phyloP scores from a whole-genome alignment of 805 yeast species.

The Brettanomyces custersianus region DNA sequence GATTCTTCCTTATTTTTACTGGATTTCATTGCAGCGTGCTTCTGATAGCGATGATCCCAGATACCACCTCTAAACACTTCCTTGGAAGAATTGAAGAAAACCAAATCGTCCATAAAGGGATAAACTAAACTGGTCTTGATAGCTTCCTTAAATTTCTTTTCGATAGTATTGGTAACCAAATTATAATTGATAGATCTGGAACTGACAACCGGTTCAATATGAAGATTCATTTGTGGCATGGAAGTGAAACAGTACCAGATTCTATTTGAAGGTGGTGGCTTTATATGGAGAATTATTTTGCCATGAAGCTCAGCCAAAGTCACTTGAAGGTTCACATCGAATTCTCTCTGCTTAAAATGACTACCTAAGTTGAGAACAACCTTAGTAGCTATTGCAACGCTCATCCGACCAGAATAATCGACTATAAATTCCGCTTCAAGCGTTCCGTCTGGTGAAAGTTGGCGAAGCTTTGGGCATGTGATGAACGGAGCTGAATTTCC shows the following conservation, averaged over 20 bases:
- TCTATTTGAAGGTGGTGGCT: constrained; percentile 87
- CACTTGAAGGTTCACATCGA: constrained; percentile 63
- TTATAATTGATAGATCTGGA: constrained; percentile 72
- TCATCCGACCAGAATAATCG: constrained; percentile 66
- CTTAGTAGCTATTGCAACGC: constrained; percentile 73
- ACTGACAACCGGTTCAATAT: constrained; percentile 86
- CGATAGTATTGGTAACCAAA: constrained; percentile 72
- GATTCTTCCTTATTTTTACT: neutral
- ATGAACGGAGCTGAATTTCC: constrained; percentile 79
- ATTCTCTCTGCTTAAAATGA: constrained; percentile 62
- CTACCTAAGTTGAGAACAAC: constrained; percentile 68
- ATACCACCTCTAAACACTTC: constrained; percentile 89
- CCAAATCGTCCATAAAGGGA: constrained; percentile 86
- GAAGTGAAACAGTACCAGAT: constrained; percentile 83
- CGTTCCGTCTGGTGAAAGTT: constrained; percentile 74
- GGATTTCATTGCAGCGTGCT: neutral
- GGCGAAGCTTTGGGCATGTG: constrained; percentile 60
- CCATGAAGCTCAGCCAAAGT: constrained; percentile 67
- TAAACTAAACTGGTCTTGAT: constrained; percentile 70
- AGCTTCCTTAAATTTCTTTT: constrained; percentile 69
- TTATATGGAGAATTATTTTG: constrained; percentile 55
- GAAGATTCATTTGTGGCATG: constrained; percentile 68
- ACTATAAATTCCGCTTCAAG: constrained; percentile 52
- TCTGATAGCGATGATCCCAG: constrained; percentile 49
- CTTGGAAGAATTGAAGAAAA: constrained; percentile 52